Evolutionary conservation across 768 basidiomycete genomes (phyloP), one percentile per base, ranked within the genome.

Genomic region (Asterophora lycoperdoides): DNA sequence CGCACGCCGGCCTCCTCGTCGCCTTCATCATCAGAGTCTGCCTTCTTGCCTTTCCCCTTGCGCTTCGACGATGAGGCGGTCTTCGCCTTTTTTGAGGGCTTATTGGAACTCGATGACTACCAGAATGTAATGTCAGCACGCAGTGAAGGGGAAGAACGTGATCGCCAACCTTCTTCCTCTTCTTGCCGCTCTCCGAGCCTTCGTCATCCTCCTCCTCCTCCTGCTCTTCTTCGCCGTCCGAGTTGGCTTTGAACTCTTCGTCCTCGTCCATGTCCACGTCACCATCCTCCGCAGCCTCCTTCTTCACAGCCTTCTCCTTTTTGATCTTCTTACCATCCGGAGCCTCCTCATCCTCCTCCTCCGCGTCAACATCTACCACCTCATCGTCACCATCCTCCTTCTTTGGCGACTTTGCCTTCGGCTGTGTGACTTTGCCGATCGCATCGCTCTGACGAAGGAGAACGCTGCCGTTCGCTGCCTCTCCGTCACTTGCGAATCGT

Each of bases 401-500:
- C 71, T 8, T 70, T 66, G 13, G 63, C 67, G 8, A 64, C 62
- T 6, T 61, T 60, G 7, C 60, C 67, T 13, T 68, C 65, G 1
- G 68, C 67, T 14, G 67, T 56, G 71, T 72, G 4, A 66, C 73
- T 41, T 72, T 69, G 19, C 72, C 76, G 42, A 74, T 70, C 29
- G 58, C 75, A 7, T 86, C 85, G 5, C 79, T 77, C 57, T 87
- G 89, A 62, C 87, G 86, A 39, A 99, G 68, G 15, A 96, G 69
- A 2, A 98, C 84, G 62, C 72, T 86, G 1, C 92, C 94, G 54
- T 90, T 93, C 9, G 95, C 95, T 2, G 92, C 81, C 69, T 99
- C 96, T 37, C 96, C 96, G 29, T 98, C 96, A 42, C 84, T 81
- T 14, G 83, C 79, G 65, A 99, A 99, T 23, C 93, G 78, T 5